These are phyloP conservation scores for Tuber calosporum DNA, from an alignment of 495 filamentous ascomycete genomes.

Conservation along the genomic window DNA sequence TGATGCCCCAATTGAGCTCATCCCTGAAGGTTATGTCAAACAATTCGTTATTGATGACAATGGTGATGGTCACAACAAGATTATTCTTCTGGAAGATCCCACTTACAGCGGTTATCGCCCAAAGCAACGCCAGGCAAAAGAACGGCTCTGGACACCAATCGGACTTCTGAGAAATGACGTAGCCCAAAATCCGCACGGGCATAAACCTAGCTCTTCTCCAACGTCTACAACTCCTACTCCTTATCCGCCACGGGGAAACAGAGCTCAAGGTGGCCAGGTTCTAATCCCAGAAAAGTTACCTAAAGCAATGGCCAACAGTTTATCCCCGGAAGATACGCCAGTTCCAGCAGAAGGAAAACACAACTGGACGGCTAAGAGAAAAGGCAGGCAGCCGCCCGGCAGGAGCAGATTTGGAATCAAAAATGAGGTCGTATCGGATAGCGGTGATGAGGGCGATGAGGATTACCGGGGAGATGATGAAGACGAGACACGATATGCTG, in stretches of 20 bases:
- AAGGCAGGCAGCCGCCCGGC: rapidly evolving
- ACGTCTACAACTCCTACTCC: neutral
- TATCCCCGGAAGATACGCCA: neutral
- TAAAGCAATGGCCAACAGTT: neutral
- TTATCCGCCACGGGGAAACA: neutral
- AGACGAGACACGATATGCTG: neutral
- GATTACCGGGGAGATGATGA: neutral
- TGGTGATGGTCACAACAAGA: neutral
- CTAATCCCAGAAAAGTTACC: neutral
- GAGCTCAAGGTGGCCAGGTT: neutral
- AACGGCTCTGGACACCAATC: neutral
- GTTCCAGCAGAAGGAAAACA: neutral
- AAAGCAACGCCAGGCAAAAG: neutral
- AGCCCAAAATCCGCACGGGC: rapidly evolving
- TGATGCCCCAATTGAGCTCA: neutral
- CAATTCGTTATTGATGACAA: neutral
- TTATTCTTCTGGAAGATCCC: neutral
- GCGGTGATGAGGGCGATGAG: neutral
- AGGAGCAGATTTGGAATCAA: neutral
- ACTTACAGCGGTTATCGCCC: neutral
- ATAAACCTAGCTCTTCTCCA: neutral
- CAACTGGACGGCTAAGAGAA: neutral
- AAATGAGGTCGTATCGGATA: neutral
- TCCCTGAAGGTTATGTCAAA: neutral
- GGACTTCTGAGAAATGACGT: neutral